phyloP scores from a whole-genome alignment of 2,329 filamentous ascomycete genomes.

The Pestalotiopsis sp. region DNA sequence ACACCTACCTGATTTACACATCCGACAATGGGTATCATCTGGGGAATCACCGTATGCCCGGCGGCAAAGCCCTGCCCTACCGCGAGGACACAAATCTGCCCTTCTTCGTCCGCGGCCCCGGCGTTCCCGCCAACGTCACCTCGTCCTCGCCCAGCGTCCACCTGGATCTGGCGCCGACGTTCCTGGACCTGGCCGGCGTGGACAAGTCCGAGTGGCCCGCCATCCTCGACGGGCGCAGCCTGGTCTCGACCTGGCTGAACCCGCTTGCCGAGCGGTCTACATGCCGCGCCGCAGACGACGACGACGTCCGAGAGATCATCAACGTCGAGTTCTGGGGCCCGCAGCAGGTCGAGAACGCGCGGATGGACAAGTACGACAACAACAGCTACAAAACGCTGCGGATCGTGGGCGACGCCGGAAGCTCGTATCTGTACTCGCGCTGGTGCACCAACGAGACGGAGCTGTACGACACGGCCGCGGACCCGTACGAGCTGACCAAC shows the following conservation, averaged over 20 bases:
- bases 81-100: slow-evolving; percentile 63
- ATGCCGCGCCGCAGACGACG: slow-evolving; percentile 10
- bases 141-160: slow-evolving; percentile 53
- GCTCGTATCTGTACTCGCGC: slow-evolving; percentile 66
- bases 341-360: neutral
- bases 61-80: slow-evolving; percentile 59
- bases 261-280: neutral
- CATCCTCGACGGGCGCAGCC: slow-evolving; percentile 49
- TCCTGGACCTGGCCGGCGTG: slow-evolving; percentile 42
- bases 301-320: slow-evolving; percentile 27
- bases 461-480: slow-evolving; percentile 57
- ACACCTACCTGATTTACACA: slow-evolving; percentile 60
- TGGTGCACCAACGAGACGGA: slow-evolving; percentile 73
- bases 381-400: slow-evolving; percentile 66
- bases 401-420: slow-evolving; percentile 46
- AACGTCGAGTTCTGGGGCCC: slow-evolving; percentile 55
- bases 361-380: slow-evolving; percentile 23
- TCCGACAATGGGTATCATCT: slow-evolving; percentile 63
- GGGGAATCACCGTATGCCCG: slow-evolving; percentile 57
- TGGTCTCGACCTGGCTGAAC: slow-evolving; percentile 40
- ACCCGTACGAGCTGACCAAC: slow-evolving; percentile 28
- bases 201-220: slow-evolving; percentile 41
- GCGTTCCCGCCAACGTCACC: slow-evolving; percentile 43
- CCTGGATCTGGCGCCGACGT: slow-evolving; percentile 56
- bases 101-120: slow-evolving; percentile 62